Conservation (phyloP, 2,329 filamentous ascomycete genomes). For the Drechslerella dactyloides region DNA sequence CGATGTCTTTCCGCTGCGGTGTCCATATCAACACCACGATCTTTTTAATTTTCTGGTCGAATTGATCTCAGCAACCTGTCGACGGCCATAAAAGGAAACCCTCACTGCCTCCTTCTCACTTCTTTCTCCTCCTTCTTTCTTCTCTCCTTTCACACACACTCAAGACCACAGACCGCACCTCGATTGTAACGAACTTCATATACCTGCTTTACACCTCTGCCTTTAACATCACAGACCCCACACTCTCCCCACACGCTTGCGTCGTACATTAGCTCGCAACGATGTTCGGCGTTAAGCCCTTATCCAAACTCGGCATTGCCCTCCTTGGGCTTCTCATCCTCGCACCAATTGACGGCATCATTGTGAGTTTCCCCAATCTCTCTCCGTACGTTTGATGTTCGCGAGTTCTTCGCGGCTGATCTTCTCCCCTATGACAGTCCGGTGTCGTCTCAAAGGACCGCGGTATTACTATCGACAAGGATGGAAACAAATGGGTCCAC, state of each 20-base stretch:
- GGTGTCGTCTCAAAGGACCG: not conserved
- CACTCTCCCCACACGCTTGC: not conserved
- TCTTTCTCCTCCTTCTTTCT: not conserved
- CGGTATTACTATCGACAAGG: not conserved
- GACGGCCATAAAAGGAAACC: not conserved
- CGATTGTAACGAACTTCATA: not conserved
- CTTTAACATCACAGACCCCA: not conserved
- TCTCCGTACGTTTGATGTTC: not conserved
- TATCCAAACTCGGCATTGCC: not conserved
- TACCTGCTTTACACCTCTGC: not conserved
- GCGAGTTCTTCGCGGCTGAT: not conserved
- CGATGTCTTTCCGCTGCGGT: too few species aligned
- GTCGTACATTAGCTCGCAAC: not conserved
- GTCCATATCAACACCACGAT: too few species aligned
- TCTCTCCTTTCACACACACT: not conserved
- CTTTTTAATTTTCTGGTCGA: too few species aligned
- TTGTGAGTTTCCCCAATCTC: not conserved
- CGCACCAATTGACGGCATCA: not conserved
- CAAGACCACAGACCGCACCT: not conserved
- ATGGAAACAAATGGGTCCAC: conserved; percentile 2
- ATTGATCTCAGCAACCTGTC: too few species aligned
- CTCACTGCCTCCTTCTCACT: not conserved
- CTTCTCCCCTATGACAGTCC: not conserved
- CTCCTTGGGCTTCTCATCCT: not conserved
- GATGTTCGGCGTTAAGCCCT: not conserved